Evolutionary conservation across 2,329 filamentous ascomycete genomes (phyloP).

Genomic region (Penicillium aurantiogriseum): DNA sequence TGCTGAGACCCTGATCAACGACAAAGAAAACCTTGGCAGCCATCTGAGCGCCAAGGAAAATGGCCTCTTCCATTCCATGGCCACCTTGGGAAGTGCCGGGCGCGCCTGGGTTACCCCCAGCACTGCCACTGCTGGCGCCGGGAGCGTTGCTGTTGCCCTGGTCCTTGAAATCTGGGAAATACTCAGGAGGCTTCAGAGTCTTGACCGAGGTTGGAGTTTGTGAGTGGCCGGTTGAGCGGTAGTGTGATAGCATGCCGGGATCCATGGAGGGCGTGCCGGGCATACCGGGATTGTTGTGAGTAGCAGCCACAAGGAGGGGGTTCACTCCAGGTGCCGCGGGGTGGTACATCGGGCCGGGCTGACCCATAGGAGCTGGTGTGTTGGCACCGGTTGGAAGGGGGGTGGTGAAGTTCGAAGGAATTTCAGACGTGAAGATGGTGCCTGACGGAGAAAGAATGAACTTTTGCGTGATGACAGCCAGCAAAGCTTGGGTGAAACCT

Average conservation of each 20-base stretch:
- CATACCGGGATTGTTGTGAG: constrained; percentile 49
- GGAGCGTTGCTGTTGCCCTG: constrained; percentile 46
- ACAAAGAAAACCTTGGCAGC: constrained; percentile 74
- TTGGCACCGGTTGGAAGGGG: constrained; percentile 89
- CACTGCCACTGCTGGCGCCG: constrained; percentile 38
- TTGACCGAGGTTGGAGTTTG: constrained; percentile 85
- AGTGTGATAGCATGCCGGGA: constrained; percentile 41
- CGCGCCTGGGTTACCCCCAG: constrained; percentile 32
- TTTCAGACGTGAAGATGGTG: constrained; percentile 95
- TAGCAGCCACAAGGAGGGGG: constrained; percentile 86
- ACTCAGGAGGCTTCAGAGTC: constrained; percentile 72
- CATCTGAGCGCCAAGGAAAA: constrained; percentile 84
- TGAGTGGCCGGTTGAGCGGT: constrained; percentile 61
- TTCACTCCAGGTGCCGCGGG: constrained; percentile 68
- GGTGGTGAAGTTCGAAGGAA: constrained; percentile 89
- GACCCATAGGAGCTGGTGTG: constrained; percentile 58
- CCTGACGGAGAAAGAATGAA: constrained; percentile 90
- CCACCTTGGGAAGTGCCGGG: constrained; percentile 25
- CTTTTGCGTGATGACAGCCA: constrained; percentile 74
- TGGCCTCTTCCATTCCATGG: constrained; percentile 70
- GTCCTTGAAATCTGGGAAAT: constrained; percentile 89
- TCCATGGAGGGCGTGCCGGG: constrained; percentile 40
- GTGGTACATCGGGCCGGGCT: constrained; percentile 54
- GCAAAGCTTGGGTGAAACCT: constrained; percentile 85
- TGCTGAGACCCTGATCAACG: constrained; percentile 63